Percentiles rank a stretch among this genome's conserved stretches.
These are phyloP conservation scores for Globisporangium nunn DNA, from an alignment of 352 stramenopile genomes.

Conservation along the genomic window DNA sequence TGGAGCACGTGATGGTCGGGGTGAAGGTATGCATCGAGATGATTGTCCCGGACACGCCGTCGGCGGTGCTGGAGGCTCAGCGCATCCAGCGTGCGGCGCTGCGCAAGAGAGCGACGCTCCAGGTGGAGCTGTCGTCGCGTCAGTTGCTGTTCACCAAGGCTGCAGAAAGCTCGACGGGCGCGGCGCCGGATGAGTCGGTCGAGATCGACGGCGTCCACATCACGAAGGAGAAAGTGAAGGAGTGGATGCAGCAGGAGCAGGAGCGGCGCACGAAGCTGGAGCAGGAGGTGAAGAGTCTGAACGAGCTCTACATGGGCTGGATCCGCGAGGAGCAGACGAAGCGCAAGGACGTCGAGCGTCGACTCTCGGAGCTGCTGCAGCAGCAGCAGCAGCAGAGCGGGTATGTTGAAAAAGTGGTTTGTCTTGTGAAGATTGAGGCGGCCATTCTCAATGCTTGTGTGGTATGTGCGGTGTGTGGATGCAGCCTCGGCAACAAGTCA, in stretches of 20 bases:
- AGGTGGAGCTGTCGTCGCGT: constrained; percentile 61
- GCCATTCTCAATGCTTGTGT: not conserved
- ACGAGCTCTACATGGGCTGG: constrained; percentile 81
- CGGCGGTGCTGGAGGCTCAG: constrained; percentile 50
- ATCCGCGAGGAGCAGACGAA: constrained; percentile 77
- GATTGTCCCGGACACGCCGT: constrained; percentile 64
- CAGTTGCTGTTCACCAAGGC: constrained; percentile 21
- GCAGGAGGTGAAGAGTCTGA: constrained; percentile 72
- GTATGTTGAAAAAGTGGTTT: not conserved
- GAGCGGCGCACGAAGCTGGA: constrained; percentile 66
- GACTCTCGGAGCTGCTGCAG: constrained; percentile 36
- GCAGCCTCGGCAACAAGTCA: not conserved
- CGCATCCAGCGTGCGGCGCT: constrained; percentile 55
- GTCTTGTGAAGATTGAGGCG: not conserved
- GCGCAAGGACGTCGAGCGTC: constrained; percentile 55
- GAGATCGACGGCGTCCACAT: constrained; percentile 19
- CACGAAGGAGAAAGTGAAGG: constrained; percentile 47
- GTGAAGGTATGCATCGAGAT: constrained; percentile 80
- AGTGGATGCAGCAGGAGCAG: constrained; percentile 67
- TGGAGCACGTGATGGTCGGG: constrained; percentile 75
- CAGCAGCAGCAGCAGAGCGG: constrained; percentile 25
- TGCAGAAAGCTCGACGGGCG: not conserved
- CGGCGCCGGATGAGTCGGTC: constrained; percentile 6
- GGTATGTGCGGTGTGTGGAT: not conserved
- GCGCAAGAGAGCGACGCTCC: constrained; percentile 67